Percentiles rank a stretch among this genome's conserved stretches.
Evolutionary conservation across 2,329 filamentous ascomycete genomes (phyloP).

Genomic region (Lachnellula hyalina): DNA sequence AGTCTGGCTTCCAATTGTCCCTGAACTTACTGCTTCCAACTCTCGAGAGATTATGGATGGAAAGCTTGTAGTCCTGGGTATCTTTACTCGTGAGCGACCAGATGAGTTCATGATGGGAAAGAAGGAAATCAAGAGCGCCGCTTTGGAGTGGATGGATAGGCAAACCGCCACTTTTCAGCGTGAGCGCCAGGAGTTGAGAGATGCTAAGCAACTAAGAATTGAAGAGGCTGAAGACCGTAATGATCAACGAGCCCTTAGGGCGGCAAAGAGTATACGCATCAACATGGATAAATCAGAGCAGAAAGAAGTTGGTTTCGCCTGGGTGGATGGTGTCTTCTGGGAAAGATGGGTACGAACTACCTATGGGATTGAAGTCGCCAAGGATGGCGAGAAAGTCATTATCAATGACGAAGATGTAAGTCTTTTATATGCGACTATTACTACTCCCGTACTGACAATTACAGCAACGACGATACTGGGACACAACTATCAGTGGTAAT

Average conservation of each 20-base stretch:
- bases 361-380: slow-evolving; percentile 79
- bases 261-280: slow-evolving; percentile 86
- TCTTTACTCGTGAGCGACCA: slow-evolving; percentile 73
- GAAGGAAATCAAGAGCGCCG: slow-evolving; percentile 90
- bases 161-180: slow-evolving; percentile 87
- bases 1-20: slow-evolving; percentile 93
- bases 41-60: slow-evolving; percentile 92
- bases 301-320: slow-evolving; percentile 90
- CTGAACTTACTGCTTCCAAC: slow-evolving; percentile 86
- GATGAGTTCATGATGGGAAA: slow-evolving; percentile 74
- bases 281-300: slow-evolving; percentile 83
- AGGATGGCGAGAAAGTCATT: slow-evolving; percentile 83
- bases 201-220: slow-evolving; percentile 90
- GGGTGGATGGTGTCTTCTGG: slow-evolving; percentile 97
- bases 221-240: slow-evolving; percentile 93
- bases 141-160: slow-evolving; percentile 97
- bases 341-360: slow-evolving; percentile 95
- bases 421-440: slow-evolving; percentile 17
- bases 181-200: slow-evolving; percentile 86
- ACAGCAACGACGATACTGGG: slow-evolving; percentile 92
- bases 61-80: slow-evolving; percentile 88
- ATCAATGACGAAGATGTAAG: slow-evolving; percentile 97
- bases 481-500: slow-evolving; percentile 82
- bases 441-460: slow-evolving; percentile 31
- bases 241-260: slow-evolving; percentile 78